A percentile compares a stretch with the other conserved stretches of the same genome.
phyloP scores from a whole-genome alignment of 1,284 basidiomycete species.

The Papiliotrema nemorosa region DNA sequence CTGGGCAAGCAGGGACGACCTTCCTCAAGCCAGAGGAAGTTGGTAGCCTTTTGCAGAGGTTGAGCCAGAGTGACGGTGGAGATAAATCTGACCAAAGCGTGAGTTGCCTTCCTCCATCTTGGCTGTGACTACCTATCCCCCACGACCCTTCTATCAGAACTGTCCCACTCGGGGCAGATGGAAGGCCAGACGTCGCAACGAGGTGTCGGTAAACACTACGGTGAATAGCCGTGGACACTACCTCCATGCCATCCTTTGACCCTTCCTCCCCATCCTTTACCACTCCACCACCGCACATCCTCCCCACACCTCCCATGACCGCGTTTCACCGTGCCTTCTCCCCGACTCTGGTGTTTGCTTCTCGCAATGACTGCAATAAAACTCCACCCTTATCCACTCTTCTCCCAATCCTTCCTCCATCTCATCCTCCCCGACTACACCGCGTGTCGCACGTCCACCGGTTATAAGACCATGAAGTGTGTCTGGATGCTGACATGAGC shows the following conservation, averaged over 20 bases:
- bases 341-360: too few species aligned
- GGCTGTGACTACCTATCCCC: neutral
- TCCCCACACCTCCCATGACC: too few species aligned
- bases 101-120: neutral
- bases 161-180: too few species aligned
- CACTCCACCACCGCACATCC: too few species aligned
- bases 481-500: neutral
- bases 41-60: neutral
- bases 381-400: neutral
- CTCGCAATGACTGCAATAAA: too few species aligned
- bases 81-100: neutral
- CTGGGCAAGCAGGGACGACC: neutral
- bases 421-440: neutral
- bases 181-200: too few species aligned
- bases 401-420: neutral
- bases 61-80: neutral
- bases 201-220: too few species aligned
- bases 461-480: neutral
- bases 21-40: slow-evolving; percentile 1
- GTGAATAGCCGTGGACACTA: too few species aligned
- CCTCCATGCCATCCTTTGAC: neutral
- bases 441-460: too few species aligned
- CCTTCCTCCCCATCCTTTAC: neutral
- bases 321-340: too few species aligned
- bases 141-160: neutral